Evolutionary conservation across 495 filamentous ascomycete species (phyloP).

Genomic region (Aspergillus mulundensis): DNA sequence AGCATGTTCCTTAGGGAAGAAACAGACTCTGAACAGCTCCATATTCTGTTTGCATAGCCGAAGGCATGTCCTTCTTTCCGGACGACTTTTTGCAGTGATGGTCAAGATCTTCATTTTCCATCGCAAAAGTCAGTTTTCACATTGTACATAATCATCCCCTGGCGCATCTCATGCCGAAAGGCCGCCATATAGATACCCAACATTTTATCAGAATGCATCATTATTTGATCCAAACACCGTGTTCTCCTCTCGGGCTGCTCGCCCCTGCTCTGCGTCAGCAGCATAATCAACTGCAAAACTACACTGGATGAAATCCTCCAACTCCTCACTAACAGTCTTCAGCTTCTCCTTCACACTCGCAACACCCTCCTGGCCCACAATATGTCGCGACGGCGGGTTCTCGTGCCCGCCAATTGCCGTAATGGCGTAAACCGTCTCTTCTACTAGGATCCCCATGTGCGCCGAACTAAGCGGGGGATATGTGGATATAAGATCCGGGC

Average conservation of each 20-base stretch:
- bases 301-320: slow-evolving; percentile 92
- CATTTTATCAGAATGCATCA: slow-evolving; percentile 12
- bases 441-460: slow-evolving; percentile 64
- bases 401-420: slow-evolving; percentile 90
- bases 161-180: neutral
- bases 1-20: neutral
- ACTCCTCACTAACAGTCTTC: slow-evolving; percentile 90
- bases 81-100: neutral
- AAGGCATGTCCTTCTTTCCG: too few relatives aligned
- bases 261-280: slow-evolving; percentile 29
- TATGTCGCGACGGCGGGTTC: slow-evolving; percentile 90
- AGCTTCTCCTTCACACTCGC: slow-evolving; percentile 91
- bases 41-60: neutral
- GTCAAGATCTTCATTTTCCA: neutral
- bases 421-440: slow-evolving; percentile 89
- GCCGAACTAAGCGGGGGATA: slow-evolving; percentile 65
- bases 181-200: neutral
- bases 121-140: neutral
- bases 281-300: slow-evolving; percentile 79
- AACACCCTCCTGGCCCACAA: slow-evolving; percentile 88
- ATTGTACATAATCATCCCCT: neutral
- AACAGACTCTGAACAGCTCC: neutral
- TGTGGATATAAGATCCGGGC: slow-evolving; percentile 58
- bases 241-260: slow-evolving; percentile 22
- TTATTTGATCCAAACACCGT: slow-evolving; percentile 11